Base-by-base conservation (phyloP, 352 stramenopile species). In the Globisporangium iwayamae region DNA sequence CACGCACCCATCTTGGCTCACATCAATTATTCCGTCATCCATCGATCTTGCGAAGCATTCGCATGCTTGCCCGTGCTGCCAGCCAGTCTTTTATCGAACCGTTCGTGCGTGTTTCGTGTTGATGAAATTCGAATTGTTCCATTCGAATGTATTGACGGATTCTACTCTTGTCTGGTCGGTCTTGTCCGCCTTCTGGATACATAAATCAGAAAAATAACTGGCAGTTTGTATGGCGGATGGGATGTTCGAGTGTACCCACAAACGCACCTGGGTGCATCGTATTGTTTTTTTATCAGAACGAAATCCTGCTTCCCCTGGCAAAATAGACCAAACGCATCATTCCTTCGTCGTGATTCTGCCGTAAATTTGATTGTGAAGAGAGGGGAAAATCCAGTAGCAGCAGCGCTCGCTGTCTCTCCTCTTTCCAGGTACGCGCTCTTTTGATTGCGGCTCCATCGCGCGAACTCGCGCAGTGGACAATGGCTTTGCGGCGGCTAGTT, bases 191-290 rank as follows among this genome's bases (percentile, higher is more conserved):
- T 48, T 3, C 18, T 48, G 43, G 43, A 18, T 48, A 48, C 43
- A 48, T 5, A 48, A 48, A 48, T 22, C 43, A 48, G 43, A n/a
- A 14, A 18, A n/a, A 14, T 20, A 14, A 56, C 25, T 38, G 32
- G 25, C 5, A 13, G 25, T 56, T 56, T 39, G 28, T 22, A 39
- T 56, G 14, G 50, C 25, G 48, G 8, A 39, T 25, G 14, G 22
- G 25, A 56, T 56, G 50, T 20, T 38, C 50, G 50, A 55, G 50
- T 38, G 50, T 38, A 56, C 50, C 50, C 50, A 56, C 50, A 39
- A 39, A 36, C 32, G 7, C 25, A 32, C 47, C 13, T 38, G 48
- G 22, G 4, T 36, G 47, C 47, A 54, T 36, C 48, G 25, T 34
- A 8, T 8, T 8, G 32, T 53, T 36, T 54, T 46, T 36, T 9